These are phyloP conservation scores for Salix purpurea DNA, from an alignment of 345 rosid genomes.

Conservation along the genomic window DNA sequence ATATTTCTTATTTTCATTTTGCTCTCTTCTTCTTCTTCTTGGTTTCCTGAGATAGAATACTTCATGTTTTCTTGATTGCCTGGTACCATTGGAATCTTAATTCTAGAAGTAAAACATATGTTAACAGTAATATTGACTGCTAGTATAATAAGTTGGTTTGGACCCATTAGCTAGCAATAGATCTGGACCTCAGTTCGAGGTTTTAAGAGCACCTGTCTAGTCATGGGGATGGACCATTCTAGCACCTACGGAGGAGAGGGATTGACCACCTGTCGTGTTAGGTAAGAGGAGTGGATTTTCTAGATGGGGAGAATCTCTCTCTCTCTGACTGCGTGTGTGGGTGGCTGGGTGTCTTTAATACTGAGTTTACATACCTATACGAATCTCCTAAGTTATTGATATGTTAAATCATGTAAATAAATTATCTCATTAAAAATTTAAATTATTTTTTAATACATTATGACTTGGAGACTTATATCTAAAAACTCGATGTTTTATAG, in stretches of 20 bases:
- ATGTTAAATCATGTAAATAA: too few species aligned
- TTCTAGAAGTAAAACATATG: neutral
- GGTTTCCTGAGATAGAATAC: neutral
- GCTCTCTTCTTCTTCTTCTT: neutral
- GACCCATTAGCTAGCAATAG: neutral
- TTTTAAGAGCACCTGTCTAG: too few species aligned
- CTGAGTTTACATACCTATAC: neutral
- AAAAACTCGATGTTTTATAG: too few species aligned
- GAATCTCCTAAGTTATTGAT: neutral
- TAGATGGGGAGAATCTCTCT: neutral
- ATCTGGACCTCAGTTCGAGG: neutral
- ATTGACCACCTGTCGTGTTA: neutral
- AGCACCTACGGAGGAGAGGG: neutral
- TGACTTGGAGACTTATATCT: too few species aligned
- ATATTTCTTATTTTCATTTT: neutral
- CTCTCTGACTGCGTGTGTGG: too few species aligned
- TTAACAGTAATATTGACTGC: neutral
- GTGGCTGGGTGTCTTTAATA: too few species aligned
- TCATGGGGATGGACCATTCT: neutral
- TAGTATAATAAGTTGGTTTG: neutral
- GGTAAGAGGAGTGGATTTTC: neutral
- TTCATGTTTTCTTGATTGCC: neutral
- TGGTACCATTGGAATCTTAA: neutral
- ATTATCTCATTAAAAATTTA: too few species aligned
- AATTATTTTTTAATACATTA: too few species aligned